phyloP scores from a whole-genome alignment of 257 asterid genomes.

The Fraxinus excelsior region DNA sequence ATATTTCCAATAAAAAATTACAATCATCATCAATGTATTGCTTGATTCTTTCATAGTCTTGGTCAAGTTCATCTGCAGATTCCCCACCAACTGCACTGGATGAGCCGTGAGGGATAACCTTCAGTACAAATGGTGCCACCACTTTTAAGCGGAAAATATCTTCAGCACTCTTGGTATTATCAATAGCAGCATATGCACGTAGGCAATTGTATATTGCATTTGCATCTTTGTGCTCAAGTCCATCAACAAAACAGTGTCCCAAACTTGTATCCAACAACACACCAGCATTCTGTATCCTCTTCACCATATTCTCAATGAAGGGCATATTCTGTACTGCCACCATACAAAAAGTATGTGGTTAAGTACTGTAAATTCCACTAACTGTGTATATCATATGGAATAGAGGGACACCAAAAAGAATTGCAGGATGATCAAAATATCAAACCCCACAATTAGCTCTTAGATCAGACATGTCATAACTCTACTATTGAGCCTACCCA shows the following conservation, averaged over 20 bases:
- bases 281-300: slow-evolving; percentile 88
- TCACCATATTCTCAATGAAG: slow-evolving; percentile 92
- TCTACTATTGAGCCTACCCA: not conserved
- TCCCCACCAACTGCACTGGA: slow-evolving; percentile 48
- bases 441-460: slow-evolving; percentile 7
- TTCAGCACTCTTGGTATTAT: slow-evolving; percentile 83
- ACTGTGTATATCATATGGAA: not conserved
- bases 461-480: slow-evolving; percentile 2
- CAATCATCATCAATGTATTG: slow-evolving; percentile 67
- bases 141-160: slow-evolving; percentile 71
- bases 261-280: slow-evolving; percentile 74
- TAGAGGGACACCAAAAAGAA: slow-evolving; percentile 16
- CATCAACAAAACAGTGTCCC: slow-evolving; percentile 86
- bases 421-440: not conserved
- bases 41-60: slow-evolving; percentile 73
- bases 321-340: slow-evolving; percentile 91
- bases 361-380: slow-evolving; percentile 35
- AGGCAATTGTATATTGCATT: slow-evolving; percentile 87
- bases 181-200: slow-evolving; percentile 98
- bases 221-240: slow-evolving; percentile 89
- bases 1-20: slow-evolving; percentile 85
- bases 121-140: slow-evolving; percentile 73
- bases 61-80: slow-evolving; percentile 76
- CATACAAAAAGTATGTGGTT: slow-evolving; percentile 37
- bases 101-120: slow-evolving; percentile 50